A percentile compares a stretch with the other conserved stretches of the same genome.
Conservation (phyloP, 257 asterid species). For the Lycium ferocissimum region DNA sequence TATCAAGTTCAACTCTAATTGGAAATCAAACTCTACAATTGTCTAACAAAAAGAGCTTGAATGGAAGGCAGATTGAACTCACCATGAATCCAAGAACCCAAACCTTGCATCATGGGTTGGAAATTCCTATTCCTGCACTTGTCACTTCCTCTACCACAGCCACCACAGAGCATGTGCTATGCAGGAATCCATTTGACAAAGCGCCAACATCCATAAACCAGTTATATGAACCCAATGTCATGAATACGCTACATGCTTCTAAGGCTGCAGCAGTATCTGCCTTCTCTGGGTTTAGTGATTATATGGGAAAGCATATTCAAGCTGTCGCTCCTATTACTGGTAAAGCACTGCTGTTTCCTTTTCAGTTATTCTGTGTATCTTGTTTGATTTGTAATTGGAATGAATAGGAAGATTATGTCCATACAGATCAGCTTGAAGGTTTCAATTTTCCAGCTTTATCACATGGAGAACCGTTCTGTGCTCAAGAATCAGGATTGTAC, state of each 20-base stretch:
- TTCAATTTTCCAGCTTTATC: constrained; percentile 39
- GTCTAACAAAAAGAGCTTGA: constrained; percentile 31
- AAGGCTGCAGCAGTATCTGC: constrained; percentile 37
- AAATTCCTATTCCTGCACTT: constrained; percentile 33
- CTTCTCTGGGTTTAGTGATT: constrained; percentile 40
- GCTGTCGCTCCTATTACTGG: constrained; percentile 44
- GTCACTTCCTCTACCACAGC: constrained; percentile 39
- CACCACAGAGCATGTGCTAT: constrained; percentile 37
- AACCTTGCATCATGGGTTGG: constrained; percentile 40
- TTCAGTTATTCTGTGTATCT: constrained; percentile 21
- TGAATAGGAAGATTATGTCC: constrained; percentile 20
- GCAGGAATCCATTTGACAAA: constrained; percentile 36
- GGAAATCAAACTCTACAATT: constrained; percentile 38
- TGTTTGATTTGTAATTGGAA: constrained; percentile 22
- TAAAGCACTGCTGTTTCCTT: constrained; percentile 35
- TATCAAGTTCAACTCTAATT: constrained; percentile 39
- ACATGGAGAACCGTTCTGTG: constrained; percentile 41
- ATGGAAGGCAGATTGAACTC: constrained; percentile 34
- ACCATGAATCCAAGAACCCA: constrained; percentile 42
- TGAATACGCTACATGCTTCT: constrained; percentile 34
- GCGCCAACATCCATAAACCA: constrained; percentile 32
- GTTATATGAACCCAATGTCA: constrained; percentile 28
- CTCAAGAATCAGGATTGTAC: constrained; percentile 38
- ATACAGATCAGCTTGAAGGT: constrained; percentile 40
- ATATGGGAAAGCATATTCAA: constrained; percentile 36